Conservation (phyloP, 371 early-diverging fungal genomes). For the Coemansia sp. region DNA sequence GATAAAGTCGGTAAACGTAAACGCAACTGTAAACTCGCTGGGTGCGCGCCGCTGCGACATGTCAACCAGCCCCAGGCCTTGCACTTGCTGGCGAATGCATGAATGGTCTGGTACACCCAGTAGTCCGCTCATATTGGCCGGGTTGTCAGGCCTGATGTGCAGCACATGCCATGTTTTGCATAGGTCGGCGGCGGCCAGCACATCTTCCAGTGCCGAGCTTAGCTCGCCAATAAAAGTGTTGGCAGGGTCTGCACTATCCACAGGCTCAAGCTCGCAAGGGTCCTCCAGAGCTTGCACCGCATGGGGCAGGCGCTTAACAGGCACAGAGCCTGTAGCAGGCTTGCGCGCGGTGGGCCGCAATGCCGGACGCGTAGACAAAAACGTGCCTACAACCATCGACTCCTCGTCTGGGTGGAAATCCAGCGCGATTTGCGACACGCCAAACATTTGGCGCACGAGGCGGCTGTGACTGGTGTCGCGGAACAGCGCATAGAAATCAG, state of each 20-base stretch:
- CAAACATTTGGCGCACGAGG: constrained; percentile 63
- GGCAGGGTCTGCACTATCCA: constrained; percentile 49
- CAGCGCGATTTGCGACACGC: constrained; percentile 33
- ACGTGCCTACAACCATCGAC: constrained; percentile 39
- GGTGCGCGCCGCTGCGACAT: constrained; percentile 57
- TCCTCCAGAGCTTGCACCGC: constrained; percentile 5
- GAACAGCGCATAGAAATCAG: constrained; percentile 84
- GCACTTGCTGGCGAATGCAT: constrained; percentile 65
- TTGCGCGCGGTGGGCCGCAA: constrained; percentile 29
- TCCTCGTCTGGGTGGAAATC: constrained; percentile 44
- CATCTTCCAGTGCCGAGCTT: constrained; percentile 64
- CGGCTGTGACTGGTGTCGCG: constrained; percentile 68
- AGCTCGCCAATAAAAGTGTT: constrained; percentile 70
- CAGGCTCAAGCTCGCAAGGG: constrained; percentile 25
- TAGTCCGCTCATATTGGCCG: constrained; percentile 28
- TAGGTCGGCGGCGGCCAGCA: constrained; percentile 63
- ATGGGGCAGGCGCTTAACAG: background rate
- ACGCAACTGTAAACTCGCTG: constrained; percentile 63
- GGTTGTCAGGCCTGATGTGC: constrained; percentile 57
- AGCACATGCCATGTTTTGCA: constrained; percentile 57
- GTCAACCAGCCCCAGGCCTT: constrained; percentile 64
- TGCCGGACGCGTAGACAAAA: constrained; percentile 33
- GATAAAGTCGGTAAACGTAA: constrained; percentile 66
- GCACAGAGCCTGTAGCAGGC: background rate
- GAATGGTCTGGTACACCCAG: constrained; percentile 55